Conservation (phyloP, 306 rosid genomes). For the Malus sieversii region DNA sequence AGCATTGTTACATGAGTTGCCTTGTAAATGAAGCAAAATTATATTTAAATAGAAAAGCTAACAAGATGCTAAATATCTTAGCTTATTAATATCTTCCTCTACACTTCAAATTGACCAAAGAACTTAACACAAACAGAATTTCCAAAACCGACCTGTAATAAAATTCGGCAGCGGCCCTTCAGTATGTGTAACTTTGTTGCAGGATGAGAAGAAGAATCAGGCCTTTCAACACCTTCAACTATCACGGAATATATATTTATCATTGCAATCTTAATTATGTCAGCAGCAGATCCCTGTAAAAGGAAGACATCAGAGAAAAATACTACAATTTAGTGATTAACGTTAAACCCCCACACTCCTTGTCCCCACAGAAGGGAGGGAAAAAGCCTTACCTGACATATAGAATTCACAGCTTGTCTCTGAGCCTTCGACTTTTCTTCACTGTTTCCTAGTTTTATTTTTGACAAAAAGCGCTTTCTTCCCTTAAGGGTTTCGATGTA, state of each 20-base stretch:
- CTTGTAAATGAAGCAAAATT: background rate
- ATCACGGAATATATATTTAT: constrained; percentile 55
- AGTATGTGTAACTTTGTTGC: constrained; percentile 35
- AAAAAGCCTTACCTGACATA: constrained; percentile 67
- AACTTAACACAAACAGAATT: background rate
- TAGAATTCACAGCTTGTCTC: constrained; percentile 95
- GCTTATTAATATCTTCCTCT: background rate
- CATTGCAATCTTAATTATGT: constrained; percentile 89
- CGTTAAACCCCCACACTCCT: background rate
- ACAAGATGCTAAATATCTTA: too few relatives aligned
- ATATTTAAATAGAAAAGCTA: background rate
- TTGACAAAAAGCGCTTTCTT: constrained; percentile 82
- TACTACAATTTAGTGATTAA: background rate
- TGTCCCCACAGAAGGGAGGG: constrained; percentile 1
- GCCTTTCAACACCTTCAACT: constrained; percentile 29
- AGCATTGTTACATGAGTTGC: background rate
- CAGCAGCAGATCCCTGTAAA: constrained; percentile 92
- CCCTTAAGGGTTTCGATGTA: constrained; percentile 76
- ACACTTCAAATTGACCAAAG: background rate
- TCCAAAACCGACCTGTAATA: constrained; percentile 60
- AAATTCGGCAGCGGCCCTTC: constrained; percentile 66
- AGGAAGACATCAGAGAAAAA: constrained; percentile 19
- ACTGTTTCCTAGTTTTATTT: constrained; percentile 67
- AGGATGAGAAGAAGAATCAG: constrained; percentile 36
- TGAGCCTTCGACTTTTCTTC: constrained; percentile 82